Base-by-base conservation (phyloP, 1,284 basidiomycete species). In the Ceratobasidium sp. region DNA sequence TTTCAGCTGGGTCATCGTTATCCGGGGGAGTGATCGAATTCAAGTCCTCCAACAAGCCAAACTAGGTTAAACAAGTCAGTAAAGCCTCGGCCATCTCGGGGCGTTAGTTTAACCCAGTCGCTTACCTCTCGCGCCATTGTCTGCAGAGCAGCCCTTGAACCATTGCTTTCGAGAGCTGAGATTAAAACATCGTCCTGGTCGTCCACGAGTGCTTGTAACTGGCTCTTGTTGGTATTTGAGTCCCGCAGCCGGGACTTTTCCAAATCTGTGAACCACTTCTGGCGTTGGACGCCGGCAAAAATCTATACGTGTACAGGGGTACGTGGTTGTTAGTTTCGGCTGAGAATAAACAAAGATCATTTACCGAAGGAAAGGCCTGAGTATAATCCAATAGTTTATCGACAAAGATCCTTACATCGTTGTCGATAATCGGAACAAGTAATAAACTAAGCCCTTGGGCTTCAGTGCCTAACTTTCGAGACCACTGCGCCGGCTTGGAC, bases 131-230 rank as follows among this genome's bases (percentile, higher is more conserved):
- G 15, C 20, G 67, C 67, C 6, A 69, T 26, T 12, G 2, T n/a
- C 33, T 56, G 49, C 20, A 69, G 39, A 5, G 9, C 18, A 3
- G 28, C 3, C 40, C 26, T 56, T n/a, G n/a, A 33, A 1, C n/a
- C 49, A 39, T 53, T 13, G 12, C 55, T 46, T 18, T 39, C 33
- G n/a, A 40, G 33, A 7, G 51, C 67, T 2, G n/a, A 33, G n/a
- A 69, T 18, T 13, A 69, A 40, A 20, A 46, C 15, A 51, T 56
- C 67, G 9, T 69, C 67, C 28, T 69, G 49, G 6, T 3, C 15
- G n/a, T 69, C 67, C 20, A 69, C 39, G 7, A 69, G 67, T 40
- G 67, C 67, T 10, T 39, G 67, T 39, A 69, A 53, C n/a, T 53
- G 49, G 40, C 67, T 69, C 26, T 55, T 53, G 18, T 69, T 69